phyloP scores from a whole-genome alignment of 1,284 basidiomycete genomes.

The Abortiporus biennis region DNA sequence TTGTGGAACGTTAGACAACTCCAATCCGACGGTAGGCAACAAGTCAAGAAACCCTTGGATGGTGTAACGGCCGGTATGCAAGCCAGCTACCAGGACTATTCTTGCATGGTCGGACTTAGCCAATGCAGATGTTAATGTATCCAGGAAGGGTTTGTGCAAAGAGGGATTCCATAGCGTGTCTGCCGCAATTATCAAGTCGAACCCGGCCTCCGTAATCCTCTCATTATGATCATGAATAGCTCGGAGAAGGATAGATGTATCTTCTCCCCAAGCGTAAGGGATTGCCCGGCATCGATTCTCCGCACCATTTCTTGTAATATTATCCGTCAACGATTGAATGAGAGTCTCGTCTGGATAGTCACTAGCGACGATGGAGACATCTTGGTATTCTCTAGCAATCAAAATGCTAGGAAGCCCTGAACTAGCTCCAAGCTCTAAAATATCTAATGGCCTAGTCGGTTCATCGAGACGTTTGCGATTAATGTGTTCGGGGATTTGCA shows the following conservation, averaged over 20 bases:
- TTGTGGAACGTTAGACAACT: too few species aligned
- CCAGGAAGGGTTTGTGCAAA: conserved; percentile 45
- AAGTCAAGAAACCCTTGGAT: conserved; percentile 51
- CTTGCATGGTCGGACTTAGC: conserved; percentile 37
- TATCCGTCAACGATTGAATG: conserved; percentile 50
- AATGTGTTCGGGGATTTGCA: conserved; percentile 29
- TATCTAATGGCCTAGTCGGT: conserved; percentile 23
- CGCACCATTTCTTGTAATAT: conserved; percentile 46
- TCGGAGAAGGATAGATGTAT: conserved; percentile 30
- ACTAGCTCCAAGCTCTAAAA: conserved; percentile 71
- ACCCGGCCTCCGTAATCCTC: conserved; percentile 22
- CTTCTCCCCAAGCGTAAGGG: conserved; percentile 61
- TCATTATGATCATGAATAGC: background rate
- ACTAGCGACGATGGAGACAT: conserved; percentile 43
- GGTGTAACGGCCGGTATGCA: conserved; percentile 70
- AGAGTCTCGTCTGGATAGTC: conserved; percentile 70
- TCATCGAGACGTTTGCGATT: conserved; percentile 3
- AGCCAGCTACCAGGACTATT: conserved; percentile 56
- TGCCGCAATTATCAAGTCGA: conserved; percentile 63
- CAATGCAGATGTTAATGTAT: conserved; percentile 44
- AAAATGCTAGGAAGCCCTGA: conserved; percentile 68
- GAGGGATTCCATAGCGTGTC: conserved; percentile 74
- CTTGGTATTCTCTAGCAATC: conserved; percentile 41
- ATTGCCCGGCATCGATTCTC: conserved; percentile 37
- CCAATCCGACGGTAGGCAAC: conserved; percentile 34